Conservation (phyloP, 1,284 basidiomycete genomes). For the Paramarasmius palmivorus region DNA sequence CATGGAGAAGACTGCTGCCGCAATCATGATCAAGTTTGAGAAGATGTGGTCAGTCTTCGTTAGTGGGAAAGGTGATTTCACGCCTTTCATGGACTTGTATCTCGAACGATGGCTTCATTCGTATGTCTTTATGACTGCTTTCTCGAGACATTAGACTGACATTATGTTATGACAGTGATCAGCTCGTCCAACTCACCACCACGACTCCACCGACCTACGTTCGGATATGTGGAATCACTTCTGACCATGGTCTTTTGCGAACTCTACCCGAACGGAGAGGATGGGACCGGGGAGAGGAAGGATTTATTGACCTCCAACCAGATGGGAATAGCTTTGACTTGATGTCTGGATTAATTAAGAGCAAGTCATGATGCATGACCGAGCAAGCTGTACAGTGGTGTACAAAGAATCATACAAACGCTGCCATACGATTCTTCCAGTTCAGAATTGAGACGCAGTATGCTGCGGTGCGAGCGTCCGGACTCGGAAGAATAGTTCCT, state of each 20-base stretch:
- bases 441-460: too few species aligned
- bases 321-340: slow-evolving; percentile 98
- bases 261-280: slow-evolving; percentile 65
- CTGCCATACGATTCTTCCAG: too few species aligned
- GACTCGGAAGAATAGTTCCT: too few species aligned
- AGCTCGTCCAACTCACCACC: slow-evolving; percentile 82
- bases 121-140: slow-evolving; percentile 60
- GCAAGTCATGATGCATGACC: slow-evolving; percentile 29
- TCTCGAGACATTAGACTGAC: slow-evolving; percentile 4
- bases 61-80: slow-evolving; percentile 64
- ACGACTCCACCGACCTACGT: slow-evolving; percentile 69
- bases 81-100: slow-evolving; percentile 80
- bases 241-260: slow-evolving; percentile 84
- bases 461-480: too few species aligned
- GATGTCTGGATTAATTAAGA: slow-evolving; percentile 83
- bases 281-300: slow-evolving; percentile 31
- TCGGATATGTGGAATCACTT: slow-evolving; percentile 85
- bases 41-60: slow-evolving; percentile 78
- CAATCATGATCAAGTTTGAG: slow-evolving; percentile 81
- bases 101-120: slow-evolving; percentile 85
- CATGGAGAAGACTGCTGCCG: slow-evolving; percentile 77
- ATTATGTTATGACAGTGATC: slow-evolving; percentile 56
- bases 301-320: slow-evolving; percentile 77
- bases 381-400: neutral
- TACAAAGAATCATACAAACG: too few species aligned